Evolutionary conservation across 164 flowering plant species (phyloP).

Genomic region (Saururus chinensis): DNA sequence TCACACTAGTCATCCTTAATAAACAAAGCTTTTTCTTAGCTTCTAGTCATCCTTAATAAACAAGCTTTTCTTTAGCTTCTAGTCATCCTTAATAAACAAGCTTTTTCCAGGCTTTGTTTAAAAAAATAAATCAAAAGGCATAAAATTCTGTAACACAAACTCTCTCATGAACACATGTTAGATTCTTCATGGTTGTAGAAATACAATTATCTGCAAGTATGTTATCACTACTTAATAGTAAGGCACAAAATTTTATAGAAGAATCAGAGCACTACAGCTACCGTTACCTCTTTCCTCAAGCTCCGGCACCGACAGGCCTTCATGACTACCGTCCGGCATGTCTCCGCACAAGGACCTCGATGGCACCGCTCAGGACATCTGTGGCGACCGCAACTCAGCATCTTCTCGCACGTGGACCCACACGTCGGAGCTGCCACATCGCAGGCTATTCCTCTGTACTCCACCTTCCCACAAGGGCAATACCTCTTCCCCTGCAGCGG

Average conservation of each 20-base stretch:
- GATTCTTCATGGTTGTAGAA: too few species aligned
- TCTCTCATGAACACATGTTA: too few species aligned
- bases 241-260: neutral
- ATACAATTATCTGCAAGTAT: neutral
- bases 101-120: too few species aligned
- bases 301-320: conserved; percentile 84
- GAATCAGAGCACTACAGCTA: neutral
- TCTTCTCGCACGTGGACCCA: conserved; percentile 73
- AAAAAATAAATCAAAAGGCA: too few species aligned
- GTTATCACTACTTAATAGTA: too few species aligned
- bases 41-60: too few species aligned
- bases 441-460: conserved; percentile 65
- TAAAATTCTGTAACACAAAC: too few species aligned
- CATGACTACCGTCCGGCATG: conserved; percentile 59
- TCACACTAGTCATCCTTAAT: too few species aligned
- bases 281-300: conserved; percentile 71
- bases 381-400: conserved; percentile 62
- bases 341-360: conserved; percentile 63
- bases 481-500: conserved; percentile 67
- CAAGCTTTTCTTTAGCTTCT: too few species aligned
- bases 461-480: conserved; percentile 83
- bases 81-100: too few species aligned
- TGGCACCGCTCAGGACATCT: conserved; percentile 92
- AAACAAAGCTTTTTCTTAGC: too few species aligned
- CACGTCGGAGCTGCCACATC: conserved; percentile 61